Conservation (phyloP, 129 eudicot species). For the Helianthus tuberosus region DNA sequence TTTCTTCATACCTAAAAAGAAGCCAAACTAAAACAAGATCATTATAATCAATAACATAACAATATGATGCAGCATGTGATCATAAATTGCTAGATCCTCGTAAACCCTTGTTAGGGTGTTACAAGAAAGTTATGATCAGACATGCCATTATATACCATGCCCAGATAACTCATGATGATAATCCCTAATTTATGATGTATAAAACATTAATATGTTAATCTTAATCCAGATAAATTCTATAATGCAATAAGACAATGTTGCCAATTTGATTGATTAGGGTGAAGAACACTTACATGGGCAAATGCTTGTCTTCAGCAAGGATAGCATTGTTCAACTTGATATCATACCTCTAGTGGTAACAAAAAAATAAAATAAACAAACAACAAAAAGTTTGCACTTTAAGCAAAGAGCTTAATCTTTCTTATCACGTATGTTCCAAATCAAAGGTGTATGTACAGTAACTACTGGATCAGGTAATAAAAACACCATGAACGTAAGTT, state of each 20-base stretch:
- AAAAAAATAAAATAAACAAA: no score
- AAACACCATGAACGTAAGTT: no score
- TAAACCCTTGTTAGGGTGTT: no score
- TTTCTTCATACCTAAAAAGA: no score
- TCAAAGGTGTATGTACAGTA: background rate
- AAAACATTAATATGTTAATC: no score
- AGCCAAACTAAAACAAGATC: no score
- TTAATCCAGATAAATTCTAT: background rate
- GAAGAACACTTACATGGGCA: slow-evolving; percentile 70
- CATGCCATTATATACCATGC: background rate
- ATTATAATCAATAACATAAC: no score
- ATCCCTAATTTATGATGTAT: background rate
- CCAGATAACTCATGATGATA: no score
- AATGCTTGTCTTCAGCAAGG: slow-evolving; percentile 94
- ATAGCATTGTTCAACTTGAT: slow-evolving; percentile 80
- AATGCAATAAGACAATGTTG: background rate
- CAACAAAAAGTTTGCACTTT: background rate
- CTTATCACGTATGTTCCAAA: background rate
- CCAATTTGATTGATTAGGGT: background rate
- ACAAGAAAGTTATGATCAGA: slow-evolving; percentile 4
- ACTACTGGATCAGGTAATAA: background rate
- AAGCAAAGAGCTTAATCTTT: slow-evolving; percentile 1
- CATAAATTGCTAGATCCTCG: no score
- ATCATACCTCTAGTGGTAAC: slow-evolving; percentile 50
- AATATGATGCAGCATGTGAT: no score